Conservation (phyloP, 495 filamentous ascomycete species). For the Aspergillus ostianus region DNA sequence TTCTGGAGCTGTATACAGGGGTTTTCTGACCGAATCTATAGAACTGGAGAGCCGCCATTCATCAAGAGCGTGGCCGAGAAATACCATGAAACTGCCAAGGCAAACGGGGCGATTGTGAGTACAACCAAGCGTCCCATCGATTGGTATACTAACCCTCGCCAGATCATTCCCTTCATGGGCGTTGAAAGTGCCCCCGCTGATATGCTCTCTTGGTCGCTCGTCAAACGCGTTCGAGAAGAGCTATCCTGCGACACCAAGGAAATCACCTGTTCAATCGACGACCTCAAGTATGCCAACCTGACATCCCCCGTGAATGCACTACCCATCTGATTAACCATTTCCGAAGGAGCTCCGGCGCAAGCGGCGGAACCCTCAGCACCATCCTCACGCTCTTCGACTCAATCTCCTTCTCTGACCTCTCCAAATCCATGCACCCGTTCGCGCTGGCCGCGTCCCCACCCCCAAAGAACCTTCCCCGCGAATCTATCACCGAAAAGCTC, state of each 20-base stretch:
- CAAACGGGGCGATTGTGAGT: slow-evolving; percentile 69
- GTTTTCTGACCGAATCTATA: slow-evolving; percentile 21
- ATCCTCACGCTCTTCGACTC: slow-evolving; percentile 61
- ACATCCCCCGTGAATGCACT: neutral
- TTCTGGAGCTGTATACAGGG: neutral
- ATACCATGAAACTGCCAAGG: slow-evolving; percentile 72
- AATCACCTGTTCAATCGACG: slow-evolving; percentile 60
- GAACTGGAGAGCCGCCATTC: slow-evolving; percentile 85
- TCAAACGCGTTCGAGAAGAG: slow-evolving; percentile 60
- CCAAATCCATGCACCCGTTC: slow-evolving; percentile 57
- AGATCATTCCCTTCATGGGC: slow-evolving; percentile 83
- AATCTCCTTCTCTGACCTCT: slow-evolving; percentile 57
- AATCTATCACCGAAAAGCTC: slow-evolving; percentile 40
- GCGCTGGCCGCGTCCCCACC: slow-evolving; percentile 61
- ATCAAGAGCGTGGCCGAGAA: slow-evolving; percentile 74
- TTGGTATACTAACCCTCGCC: slow-evolving; percentile 21
- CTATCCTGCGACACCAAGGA: slow-evolving; percentile 54
- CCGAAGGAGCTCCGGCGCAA: slow-evolving; percentile 50
- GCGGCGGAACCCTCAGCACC: slow-evolving; percentile 73
- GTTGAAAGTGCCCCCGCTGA: slow-evolving; percentile 86
- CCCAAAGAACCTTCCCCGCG: slow-evolving; percentile 32
- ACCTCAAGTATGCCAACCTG: slow-evolving; percentile 51
- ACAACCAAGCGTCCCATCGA: neutral
- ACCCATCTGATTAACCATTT: slow-evolving; percentile 9
- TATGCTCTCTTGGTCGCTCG: slow-evolving; percentile 69